Evolutionary conservation across 371 early-diverging fungal species (phyloP), one percentile per base, ranked within the genome.

Genomic region (Scutellospora calospora): DNA sequence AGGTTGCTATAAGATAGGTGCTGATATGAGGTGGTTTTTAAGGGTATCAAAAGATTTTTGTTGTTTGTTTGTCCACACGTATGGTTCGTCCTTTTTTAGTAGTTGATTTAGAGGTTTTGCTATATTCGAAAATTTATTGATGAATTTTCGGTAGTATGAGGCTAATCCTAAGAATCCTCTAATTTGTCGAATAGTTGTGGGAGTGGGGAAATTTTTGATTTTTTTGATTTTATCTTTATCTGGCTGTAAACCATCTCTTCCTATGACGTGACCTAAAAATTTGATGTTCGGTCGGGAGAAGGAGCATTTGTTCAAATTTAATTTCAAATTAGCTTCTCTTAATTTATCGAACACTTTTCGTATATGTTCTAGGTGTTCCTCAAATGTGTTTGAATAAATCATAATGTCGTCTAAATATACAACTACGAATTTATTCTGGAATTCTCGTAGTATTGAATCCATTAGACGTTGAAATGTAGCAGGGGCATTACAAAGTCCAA

Each of bases 361-460:
- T 2, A 81, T 0, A 49, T 74, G 77, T n/a, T 76, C 20, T 3
- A 59, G 0, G n/a, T 81, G 77, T 41, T 81, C 38, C 1, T 55
- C 69, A 27, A n/a, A 51, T 31, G 66, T 76, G 5, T 55, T 20
- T 33, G 49, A 41, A 52, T 57, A 77, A 3, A 81, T 76, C 0
- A 55, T 66, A 22, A 89, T 82, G 81, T 87, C 84, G 80, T 89
- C 87, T 1, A 87, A 45, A 76, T 87, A 87, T 41, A 85, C 83
- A 5, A 80, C 45, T 14, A 81, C 55, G 35, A 41, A 83, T 0
- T 55, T 65, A 25, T 81, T 83, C 0, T 85, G 62, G n/a, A 83
- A 22, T 0, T 84, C 85, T 6, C 41, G 20, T 0, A 89, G 80
- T 5, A 87, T 60, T 35, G 65, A 27, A 74, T 87, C 83, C 82